Evolutionary conservation across 768 basidiomycete species (phyloP), one percentile per base, ranked within the genome.

Genomic region (Serendipita indica): DNA sequence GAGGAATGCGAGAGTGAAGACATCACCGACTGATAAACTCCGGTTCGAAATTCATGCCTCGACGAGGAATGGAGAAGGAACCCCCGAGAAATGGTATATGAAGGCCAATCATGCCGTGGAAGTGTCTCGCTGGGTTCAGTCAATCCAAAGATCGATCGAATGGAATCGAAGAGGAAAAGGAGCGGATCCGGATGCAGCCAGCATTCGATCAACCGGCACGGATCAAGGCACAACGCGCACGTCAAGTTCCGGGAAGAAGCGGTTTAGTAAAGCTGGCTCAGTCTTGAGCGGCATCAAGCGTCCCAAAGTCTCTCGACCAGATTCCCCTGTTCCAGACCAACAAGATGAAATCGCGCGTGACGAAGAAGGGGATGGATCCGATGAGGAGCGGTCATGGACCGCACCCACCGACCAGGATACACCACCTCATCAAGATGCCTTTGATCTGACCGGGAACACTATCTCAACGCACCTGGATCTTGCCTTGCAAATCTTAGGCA

Each of bases 21-120:
- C 73, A 16, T 73, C 78, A 10, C 64, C 74, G 4, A 58, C 67
- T 57, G 82, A 86, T 62, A 79, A 82, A 52, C 73, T 82, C 18
- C 82, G 89, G 13, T 93, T 98, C 64, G 91, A 94, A 66, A 78
- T 98, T 3, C 81, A 84, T 60, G 72, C 73, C 39, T 54, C 49
- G n/a, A 54, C 49, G 10, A 4, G 49, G 32, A 54, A 54, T 54
- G 49, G 49, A 18, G 49, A 54, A 27, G 49, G 49, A 10, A 61
- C 62, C 27, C 60, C 71, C 64, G 59, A 86, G 65, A 87, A 82
- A 68, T 89, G 88, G 88, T 84, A 84, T 67, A 75, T 91, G 69
- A 84, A 83, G 59, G 85, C 86, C 0, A 86, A 82, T 62, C 90
- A 96, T 64, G 89, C 86, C 0, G 88, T 87, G 3, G 93, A 97